phyloP scores from a whole-genome alignment of 768 basidiomycete genomes.

The Postia placenta region DNA sequence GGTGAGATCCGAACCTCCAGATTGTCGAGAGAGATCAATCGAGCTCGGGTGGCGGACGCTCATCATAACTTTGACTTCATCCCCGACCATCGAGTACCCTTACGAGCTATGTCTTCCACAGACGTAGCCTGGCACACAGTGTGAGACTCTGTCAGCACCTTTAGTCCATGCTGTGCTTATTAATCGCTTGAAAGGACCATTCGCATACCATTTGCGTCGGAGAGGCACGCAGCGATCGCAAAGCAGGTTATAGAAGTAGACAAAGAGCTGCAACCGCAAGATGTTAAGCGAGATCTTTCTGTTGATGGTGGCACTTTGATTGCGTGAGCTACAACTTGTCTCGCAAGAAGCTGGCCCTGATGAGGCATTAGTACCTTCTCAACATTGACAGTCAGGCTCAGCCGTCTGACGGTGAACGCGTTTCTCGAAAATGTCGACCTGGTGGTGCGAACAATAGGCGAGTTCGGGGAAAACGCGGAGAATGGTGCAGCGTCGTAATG shows the following conservation, averaged over 20 bases:
- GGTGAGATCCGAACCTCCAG: too few species aligned
- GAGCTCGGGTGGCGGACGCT: too few species aligned
- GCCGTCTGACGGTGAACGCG: conserved; percentile 76
- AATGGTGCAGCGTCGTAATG: conserved; percentile 12
- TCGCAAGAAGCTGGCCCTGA: neutral
- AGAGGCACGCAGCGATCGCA: conserved; percentile 73
- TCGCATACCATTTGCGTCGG: conserved; percentile 70
- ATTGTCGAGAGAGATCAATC: too few species aligned
- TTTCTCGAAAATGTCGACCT: conserved; percentile 90
- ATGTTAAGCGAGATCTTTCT: conserved; percentile 65
- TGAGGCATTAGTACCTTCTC: conserved; percentile 50
- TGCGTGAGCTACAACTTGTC: conserved; percentile 48
- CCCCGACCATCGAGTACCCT: neutral
- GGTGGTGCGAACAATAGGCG: conserved; percentile 72
- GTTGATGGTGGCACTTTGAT: conserved; percentile 65
- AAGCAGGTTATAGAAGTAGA: conserved; percentile 86
- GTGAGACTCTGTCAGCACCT: neutral
- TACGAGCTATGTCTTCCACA: neutral
- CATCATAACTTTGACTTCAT: neutral
- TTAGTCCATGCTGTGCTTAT: too few species aligned
- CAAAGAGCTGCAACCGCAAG: conserved; percentile 72
- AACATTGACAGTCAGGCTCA: conserved; percentile 79
- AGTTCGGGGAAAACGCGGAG: conserved; percentile 68
- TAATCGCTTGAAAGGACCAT: conserved; percentile 52
- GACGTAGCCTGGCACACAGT: neutral